Base-by-base conservation (phyloP, 371 early-diverging fungal genomes). In the Circinella minor region DNA sequence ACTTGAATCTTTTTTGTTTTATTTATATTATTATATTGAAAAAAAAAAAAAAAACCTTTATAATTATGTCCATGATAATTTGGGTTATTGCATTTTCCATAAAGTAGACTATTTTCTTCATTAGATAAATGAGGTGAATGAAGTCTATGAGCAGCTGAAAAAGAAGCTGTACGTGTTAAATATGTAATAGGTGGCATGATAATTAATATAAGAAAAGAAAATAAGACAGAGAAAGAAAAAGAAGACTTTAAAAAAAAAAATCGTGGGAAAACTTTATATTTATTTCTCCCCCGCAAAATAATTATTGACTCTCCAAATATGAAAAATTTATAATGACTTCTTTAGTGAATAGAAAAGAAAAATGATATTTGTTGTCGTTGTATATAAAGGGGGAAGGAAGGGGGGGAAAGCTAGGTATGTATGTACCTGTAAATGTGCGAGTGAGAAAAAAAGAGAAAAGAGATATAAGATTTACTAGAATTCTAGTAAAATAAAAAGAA, bases 11-110 rank as follows among this genome's bases (percentile, higher is more conserved):
- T n/a, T n/a, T 51, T 15, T 14, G 51, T 5, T 51, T 5, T 15
- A 8, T 15, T 51, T 15, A 13, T 15, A 13, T 15, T 15, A 1
- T 15, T n/a, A 13, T 5, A 4, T 5, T 51, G 8, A 5, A 51
- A 5, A 15, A 51, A 17, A n/a, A 14, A 15, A 10, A 57, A 34
- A 61, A 7, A 75, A 89, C 91, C 87, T 85, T 87, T 89, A 74
- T 95, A 96, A 81, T 96, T 96, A 83, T 97, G 96, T 0, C 97
- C 97, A 74, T 97, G 97, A 51, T 90, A 93, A 72, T 91, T 88
- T 14, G 82, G 80, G 65, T 91, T 83, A 77, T 97, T 96, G 80
- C 97, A 97, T 84, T 96, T 96, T 70, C 97, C 97, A 77, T 86
- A 96, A 7, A 94, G 68, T 54, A 71, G 72, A 13, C 70, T 38